Evolutionary conservation across 2,329 filamentous ascomycete genomes (phyloP).

Genomic region (Emmonsiellopsis sp.): DNA sequence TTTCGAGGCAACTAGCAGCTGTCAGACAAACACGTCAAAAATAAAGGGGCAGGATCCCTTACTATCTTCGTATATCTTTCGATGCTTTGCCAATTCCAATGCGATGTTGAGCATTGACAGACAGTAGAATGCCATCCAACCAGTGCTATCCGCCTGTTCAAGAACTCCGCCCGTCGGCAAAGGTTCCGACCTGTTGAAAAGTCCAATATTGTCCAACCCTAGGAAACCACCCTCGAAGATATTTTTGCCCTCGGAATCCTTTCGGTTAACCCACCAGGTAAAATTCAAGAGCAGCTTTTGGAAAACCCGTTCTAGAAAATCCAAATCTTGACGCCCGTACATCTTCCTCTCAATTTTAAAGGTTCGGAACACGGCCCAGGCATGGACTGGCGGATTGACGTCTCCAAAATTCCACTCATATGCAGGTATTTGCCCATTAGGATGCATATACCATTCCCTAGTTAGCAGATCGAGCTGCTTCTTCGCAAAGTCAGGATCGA

Average conservation of each 20-base stretch:
- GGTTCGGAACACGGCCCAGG: slow-evolving; percentile 87
- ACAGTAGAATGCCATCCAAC: slow-evolving; percentile 98
- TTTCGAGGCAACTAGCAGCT: slow-evolving; percentile 66
- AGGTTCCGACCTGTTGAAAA: slow-evolving; percentile 95
- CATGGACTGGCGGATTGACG: slow-evolving; percentile 92
- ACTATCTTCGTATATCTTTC: slow-evolving; percentile 85
- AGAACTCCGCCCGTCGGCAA: slow-evolving; percentile 86
- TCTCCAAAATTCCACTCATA: slow-evolving; percentile 98
- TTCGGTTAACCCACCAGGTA: slow-evolving; percentile 98
- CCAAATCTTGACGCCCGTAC: slow-evolving; percentile 87
- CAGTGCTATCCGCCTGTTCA: slow-evolving; percentile 94
- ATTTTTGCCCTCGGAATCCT: slow-evolving; percentile 90
- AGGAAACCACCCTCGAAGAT: slow-evolving; percentile 96
- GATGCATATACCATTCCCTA: slow-evolving; percentile 97
- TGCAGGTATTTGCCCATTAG: slow-evolving; percentile 87
- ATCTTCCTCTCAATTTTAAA: slow-evolving; percentile 99
- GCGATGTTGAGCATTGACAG: slow-evolving; percentile 95
- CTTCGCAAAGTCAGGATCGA: slow-evolving; percentile 95
- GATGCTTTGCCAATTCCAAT: slow-evolving; percentile 87
- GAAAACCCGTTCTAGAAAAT: slow-evolving; percentile 93
- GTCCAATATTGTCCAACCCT: slow-evolving; percentile 89
- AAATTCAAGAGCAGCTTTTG: slow-evolving; percentile 94
- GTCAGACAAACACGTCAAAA: not conserved
- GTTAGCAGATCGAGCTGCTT: slow-evolving; percentile 96
- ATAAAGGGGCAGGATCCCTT: slow-evolving; percentile 8